Evolutionary conservation across 768 basidiomycete species (phyloP).

Genomic region (Fibroporia radiculosa): DNA sequence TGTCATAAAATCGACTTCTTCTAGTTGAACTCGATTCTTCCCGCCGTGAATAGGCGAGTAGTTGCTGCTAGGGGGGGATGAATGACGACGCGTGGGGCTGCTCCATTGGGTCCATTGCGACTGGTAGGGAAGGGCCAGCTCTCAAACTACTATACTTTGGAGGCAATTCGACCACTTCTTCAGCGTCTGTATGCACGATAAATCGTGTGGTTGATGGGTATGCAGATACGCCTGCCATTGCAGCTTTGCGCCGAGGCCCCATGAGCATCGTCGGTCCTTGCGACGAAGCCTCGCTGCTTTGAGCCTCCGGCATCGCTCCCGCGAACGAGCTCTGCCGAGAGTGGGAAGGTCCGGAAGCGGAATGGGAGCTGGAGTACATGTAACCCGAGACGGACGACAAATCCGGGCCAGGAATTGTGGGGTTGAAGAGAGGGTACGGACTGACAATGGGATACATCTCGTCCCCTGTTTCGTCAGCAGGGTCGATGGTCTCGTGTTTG

Average conservation of each 20-base stretch:
- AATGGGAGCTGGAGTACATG: constrained; percentile 1
- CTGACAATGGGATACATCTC: constrained; percentile 8
- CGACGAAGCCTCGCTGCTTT: constrained; percentile 2
- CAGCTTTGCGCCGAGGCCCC: constrained; percentile 44
- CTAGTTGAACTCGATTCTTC: not conserved
- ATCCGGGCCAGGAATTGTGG: not conserved
- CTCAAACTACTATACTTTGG: constrained; percentile 60
- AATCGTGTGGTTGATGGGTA: constrained; percentile 40
- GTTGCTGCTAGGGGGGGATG: not conserved
- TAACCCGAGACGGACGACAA: constrained; percentile 3
- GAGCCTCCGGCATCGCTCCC: not conserved
- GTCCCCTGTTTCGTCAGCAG: constrained; percentile 5
- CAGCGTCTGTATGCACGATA: constrained; percentile 62
- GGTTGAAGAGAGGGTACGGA: constrained; percentile 12
- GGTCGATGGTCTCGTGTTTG: constrained; percentile 10
- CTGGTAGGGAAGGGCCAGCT: constrained; percentile 7
- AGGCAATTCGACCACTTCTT: constrained; percentile 67
- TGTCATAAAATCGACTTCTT: not conserved
- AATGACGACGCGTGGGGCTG: not conserved
- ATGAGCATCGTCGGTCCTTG: constrained; percentile 31
- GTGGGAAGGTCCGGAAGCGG: not conserved
- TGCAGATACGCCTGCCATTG: constrained; percentile 37
- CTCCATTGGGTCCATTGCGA: not conserved
- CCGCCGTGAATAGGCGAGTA: not conserved
- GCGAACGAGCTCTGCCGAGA: not conserved